Conservation (phyloP, 306 rosid genomes). For the Cucumis cinereus region DNA sequence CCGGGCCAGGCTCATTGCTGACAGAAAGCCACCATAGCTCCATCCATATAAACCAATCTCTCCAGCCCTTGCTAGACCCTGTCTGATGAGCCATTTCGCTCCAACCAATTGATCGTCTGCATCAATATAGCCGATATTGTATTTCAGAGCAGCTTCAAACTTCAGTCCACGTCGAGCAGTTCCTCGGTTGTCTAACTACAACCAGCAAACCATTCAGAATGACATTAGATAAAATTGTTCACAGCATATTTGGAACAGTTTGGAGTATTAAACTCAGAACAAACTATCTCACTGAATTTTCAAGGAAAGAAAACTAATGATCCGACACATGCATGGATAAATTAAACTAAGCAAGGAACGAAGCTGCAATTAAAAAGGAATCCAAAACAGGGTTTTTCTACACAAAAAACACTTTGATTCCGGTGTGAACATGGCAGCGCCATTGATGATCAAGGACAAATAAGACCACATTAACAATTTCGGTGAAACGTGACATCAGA, state of each 20-base stretch:
- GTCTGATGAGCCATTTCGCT: slow-evolving; percentile 77
- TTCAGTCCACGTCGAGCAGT: slow-evolving; percentile 76
- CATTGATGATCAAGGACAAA: not conserved
- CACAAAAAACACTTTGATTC: not conserved
- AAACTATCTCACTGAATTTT: not conserved
- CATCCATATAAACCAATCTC: slow-evolving; percentile 88
- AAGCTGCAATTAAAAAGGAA: not conserved
- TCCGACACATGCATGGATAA: not conserved
- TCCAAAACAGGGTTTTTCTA: not conserved
- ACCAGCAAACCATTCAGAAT: slow-evolving; percentile 1
- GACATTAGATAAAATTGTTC: not conserved
- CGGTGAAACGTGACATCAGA: not conserved
- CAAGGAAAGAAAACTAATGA: not conserved
- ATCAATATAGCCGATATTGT: slow-evolving; percentile 55
- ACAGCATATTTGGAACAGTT: not conserved
- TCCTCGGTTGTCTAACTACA: slow-evolving; percentile 92
- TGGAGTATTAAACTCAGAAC: not conserved
- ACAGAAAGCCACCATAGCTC: slow-evolving; percentile 96
- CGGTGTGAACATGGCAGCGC: not conserved
- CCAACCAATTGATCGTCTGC: slow-evolving; percentile 84
- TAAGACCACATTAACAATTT: not conserved
- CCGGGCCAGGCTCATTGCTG: slow-evolving; percentile 69
- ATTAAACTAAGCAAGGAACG: not conserved
- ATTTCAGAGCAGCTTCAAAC: slow-evolving; percentile 58
- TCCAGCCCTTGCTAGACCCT: slow-evolving; percentile 62